Conservation (phyloP, 2,329 filamentous ascomycete species). For the Colletotrichum liriopes region DNA sequence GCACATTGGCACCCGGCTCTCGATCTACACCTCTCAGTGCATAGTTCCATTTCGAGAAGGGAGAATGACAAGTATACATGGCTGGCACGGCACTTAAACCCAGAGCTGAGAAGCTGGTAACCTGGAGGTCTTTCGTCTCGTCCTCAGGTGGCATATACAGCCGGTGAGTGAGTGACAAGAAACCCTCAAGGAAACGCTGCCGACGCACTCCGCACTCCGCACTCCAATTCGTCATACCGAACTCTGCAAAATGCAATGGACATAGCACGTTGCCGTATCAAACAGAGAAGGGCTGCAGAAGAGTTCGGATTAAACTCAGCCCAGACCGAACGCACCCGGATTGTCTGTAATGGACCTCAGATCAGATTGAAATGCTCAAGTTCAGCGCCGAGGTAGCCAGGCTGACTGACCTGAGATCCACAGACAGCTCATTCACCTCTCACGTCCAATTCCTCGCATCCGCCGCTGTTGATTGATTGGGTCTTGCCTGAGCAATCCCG, state of each 20-base stretch:
- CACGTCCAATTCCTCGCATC: neutral
- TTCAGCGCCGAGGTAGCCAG: neutral
- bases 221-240: neutral
- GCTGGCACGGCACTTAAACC: too few species aligned
- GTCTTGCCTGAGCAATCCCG: neutral
- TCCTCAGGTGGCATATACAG: neutral
- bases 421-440: neutral
- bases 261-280: neutral
- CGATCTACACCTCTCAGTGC: neutral
- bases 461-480: neutral
- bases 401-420: neutral
- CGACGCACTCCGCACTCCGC: neutral
- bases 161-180: too few species aligned
- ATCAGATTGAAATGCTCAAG: neutral
- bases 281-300: neutral
- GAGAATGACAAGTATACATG: neutral
- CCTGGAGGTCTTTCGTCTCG: neutral
- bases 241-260: neutral
- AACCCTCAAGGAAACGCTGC: too few species aligned
- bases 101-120: neutral
- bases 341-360: neutral
- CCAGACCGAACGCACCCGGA: too few species aligned
- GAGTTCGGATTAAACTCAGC: too few species aligned
- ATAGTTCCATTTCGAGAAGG: neutral
- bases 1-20: constrained; percentile 18